Percentiles rank a stretch among this genome's conserved stretches.
Evolutionary conservation across 1,139 yeast genomes (phyloP).

Genomic region (Suhomyces bribrorum): DNA sequence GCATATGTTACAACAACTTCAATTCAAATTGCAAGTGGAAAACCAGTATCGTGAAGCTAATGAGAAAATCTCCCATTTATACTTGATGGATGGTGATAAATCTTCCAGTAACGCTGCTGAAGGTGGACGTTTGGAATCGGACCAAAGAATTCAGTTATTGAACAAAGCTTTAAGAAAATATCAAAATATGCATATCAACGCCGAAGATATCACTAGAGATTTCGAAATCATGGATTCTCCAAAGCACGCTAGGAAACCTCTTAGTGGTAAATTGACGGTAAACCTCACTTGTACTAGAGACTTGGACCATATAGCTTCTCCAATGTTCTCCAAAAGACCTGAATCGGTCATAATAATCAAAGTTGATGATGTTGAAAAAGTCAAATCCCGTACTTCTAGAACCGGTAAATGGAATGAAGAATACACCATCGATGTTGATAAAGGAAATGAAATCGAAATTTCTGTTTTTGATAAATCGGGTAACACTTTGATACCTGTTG

Average conservation of each 20-base stretch:
- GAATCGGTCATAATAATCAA: constrained; percentile 79
- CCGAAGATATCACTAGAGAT: constrained; percentile 60
- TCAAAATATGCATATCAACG: constrained; percentile 80
- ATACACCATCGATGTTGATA: constrained; percentile 77
- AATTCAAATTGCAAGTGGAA: constrained; percentile 90
- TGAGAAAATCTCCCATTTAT: constrained; percentile 81
- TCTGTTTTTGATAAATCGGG: constrained; percentile 82
- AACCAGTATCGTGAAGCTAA: constrained; percentile 91
- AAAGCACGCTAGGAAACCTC: constrained; percentile 75
- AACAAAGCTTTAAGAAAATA: constrained; percentile 83
- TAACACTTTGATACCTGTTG: constrained; percentile 77
- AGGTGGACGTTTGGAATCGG: constrained; percentile 80
- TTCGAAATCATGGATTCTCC: constrained; percentile 66
- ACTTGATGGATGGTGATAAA: constrained; percentile 88
- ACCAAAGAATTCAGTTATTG: constrained; percentile 79
- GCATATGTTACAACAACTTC: constrained; percentile 91
- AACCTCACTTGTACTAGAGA: constrained; percentile 77
- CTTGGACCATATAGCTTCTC: constrained; percentile 89
- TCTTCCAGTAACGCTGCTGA: constrained; percentile 86
- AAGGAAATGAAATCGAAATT: constrained; percentile 88
- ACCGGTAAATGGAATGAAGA: constrained; percentile 85
- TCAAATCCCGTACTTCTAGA: constrained; percentile 72
- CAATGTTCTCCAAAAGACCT: constrained; percentile 71
- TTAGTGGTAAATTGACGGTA: constrained; percentile 75
- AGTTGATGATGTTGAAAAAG: constrained; percentile 83